These are phyloP conservation scores for Groenewaldozyma sp. DNA, from an alignment of 1,139 yeast species.

Conservation along the genomic window DNA sequence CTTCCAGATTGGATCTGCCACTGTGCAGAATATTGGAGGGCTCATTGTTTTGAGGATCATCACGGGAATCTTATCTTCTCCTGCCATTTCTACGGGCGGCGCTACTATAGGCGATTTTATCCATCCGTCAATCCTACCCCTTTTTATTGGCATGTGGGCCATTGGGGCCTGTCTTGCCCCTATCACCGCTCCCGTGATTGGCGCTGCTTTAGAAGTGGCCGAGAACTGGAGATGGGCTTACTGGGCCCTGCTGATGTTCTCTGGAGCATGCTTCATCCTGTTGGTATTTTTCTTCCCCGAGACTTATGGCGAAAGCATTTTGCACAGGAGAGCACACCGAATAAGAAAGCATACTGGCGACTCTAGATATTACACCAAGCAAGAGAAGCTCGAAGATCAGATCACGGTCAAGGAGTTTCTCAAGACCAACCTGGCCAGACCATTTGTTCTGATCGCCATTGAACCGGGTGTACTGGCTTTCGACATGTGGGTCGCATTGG, in stretches of 20 bases:
- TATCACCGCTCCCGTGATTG: constrained; percentile 57
- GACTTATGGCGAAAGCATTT: constrained; percentile 17
- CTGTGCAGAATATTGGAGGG: constrained; percentile 40
- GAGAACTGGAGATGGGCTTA: constrained; percentile 45
- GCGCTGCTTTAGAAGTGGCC: constrained; percentile 41
- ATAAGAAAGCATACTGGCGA: constrained; percentile 42
- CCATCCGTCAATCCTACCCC: constrained; percentile 13
- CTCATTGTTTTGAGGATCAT: constrained; percentile 62
- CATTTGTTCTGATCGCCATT: constrained; percentile 29
- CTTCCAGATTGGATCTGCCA: constrained; percentile 41
- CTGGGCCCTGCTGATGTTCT: constrained; percentile 69
- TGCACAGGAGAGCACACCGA: constrained; percentile 24
- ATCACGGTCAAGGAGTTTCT: constrained; percentile 16
- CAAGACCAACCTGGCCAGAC: constrained; percentile 41
- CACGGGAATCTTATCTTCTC: constrained; percentile 73
- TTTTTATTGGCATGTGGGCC: constrained; percentile 40
- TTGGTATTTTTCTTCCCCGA: constrained; percentile 20
- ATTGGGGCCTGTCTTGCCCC: constrained; percentile 52
- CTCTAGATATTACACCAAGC: constrained; percentile 28
- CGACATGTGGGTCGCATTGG: constrained; percentile 42
- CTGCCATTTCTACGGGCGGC: constrained; percentile 80
- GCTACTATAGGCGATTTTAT: constrained; percentile 65
- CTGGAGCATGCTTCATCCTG: constrained; percentile 37
- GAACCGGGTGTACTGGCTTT: constrained; percentile 28
- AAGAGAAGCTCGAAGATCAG: constrained; percentile 16